A percentile compares a stretch with the other conserved stretches of the same genome.
Evolutionary conservation across 768 basidiomycete species (phyloP).

Genomic region (Trametes maxima): DNA sequence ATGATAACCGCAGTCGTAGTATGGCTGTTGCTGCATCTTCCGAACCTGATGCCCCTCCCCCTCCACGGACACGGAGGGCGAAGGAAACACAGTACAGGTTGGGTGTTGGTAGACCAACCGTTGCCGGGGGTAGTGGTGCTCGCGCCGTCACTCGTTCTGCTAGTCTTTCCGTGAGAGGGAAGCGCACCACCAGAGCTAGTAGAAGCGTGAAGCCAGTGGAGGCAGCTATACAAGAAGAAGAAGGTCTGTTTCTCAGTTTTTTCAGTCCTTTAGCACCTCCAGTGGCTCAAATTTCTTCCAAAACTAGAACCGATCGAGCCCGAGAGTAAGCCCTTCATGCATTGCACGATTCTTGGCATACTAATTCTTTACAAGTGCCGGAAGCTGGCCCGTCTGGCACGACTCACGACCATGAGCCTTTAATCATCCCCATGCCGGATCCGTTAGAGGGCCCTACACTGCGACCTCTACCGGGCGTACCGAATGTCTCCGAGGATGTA

Average conservation of each 20-base stretch:
- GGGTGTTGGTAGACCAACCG: conserved; percentile 70
- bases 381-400: conserved; percentile 33
- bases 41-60: conserved; percentile 27
- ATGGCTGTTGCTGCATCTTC: conserved; percentile 10
- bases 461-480: neutral
- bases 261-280: neutral
- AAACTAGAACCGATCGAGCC: conserved; percentile 11
- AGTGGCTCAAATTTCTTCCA: conserved; percentile 2
- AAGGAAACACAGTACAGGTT: conserved; percentile 70
- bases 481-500: neutral
- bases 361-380: conserved; percentile 12
- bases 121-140: conserved; percentile 67
- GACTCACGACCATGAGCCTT: conserved; percentile 18
- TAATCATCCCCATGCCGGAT: neutral
- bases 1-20: conserved; percentile 13
- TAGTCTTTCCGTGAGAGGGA: conserved; percentile 47
- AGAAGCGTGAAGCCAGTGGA: conserved; percentile 53
- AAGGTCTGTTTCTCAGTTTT: conserved; percentile 23
- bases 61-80: conserved; percentile 61
- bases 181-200: conserved; percentile 51
- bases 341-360: neutral
- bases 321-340: neutral
- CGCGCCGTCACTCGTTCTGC: conserved; percentile 64
- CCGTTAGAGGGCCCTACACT: neutral
- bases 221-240: conserved; percentile 56